phyloP scores from a whole-genome alignment of 306 rosid species.

The Quercus aquifolioides region DNA sequence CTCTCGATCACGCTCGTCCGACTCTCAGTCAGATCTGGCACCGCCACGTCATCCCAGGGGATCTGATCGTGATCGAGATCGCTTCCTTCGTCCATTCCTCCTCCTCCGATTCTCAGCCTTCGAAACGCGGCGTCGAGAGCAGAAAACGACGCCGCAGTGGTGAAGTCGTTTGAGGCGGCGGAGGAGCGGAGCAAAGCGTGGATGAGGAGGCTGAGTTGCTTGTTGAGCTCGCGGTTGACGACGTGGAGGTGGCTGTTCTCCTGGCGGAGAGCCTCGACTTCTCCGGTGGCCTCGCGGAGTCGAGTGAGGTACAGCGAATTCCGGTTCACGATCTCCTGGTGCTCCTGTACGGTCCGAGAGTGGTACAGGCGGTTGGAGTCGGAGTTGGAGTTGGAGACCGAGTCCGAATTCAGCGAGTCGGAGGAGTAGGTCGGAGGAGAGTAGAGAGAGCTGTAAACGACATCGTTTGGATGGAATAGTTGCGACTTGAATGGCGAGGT shows the following conservation, averaged over 20 bases:
- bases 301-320: conserved; percentile 70
- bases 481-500: conserved; percentile 25
- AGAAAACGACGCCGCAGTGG: conserved; percentile 9
- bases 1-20: conserved; percentile 62
- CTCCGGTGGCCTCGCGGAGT: conserved; percentile 59
- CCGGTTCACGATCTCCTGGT: conserved; percentile 87
- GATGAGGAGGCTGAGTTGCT: conserved; percentile 57
- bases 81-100: too few relatives aligned
- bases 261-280: conserved; percentile 61
- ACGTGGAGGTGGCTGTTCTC: conserved; percentile 72
- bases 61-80: neutral
- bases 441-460: conserved; percentile 30
- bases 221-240: conserved; percentile 63
- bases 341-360: conserved; percentile 58
- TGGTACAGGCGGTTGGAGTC: conserved; percentile 31
- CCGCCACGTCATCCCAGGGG: conserved; percentile 31
- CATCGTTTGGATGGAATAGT: conserved; percentile 25
- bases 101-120: neutral
- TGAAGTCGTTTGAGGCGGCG: neutral
- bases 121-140: conserved; percentile 10
- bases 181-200: conserved; percentile 42
- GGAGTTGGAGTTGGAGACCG: conserved; percentile 3
- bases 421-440: conserved; percentile 32
- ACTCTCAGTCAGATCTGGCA: conserved; percentile 29
- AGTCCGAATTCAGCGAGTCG: too few relatives aligned